phyloP scores from a whole-genome alignment of 225 moss, liverwort and hornwort species.

The Sphagnum contortum region DNA sequence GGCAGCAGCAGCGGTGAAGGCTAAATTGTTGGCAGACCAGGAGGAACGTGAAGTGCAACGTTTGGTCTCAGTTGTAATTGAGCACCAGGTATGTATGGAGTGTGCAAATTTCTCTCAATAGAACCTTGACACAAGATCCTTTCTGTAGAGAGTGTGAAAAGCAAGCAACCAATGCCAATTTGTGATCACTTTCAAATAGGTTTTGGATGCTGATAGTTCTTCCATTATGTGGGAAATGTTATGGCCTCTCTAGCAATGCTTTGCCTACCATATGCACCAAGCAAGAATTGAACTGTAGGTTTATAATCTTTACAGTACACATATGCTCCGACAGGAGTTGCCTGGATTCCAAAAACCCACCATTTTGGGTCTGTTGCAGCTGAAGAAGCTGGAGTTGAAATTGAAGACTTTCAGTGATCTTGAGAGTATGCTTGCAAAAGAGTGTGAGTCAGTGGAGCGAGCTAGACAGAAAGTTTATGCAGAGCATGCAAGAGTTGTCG shows the following conservation, averaged over 20 bases:
- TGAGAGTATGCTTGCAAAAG: constrained; percentile 61
- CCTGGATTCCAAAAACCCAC: too few relatives aligned
- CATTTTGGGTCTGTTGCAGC: constrained; percentile 23
- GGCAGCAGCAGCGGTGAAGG: constrained; percentile 90
- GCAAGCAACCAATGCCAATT: neutral
- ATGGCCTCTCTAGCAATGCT: too few relatives aligned
- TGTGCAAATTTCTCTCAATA: too few relatives aligned
- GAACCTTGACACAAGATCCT: neutral
- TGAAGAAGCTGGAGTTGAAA: constrained; percentile 88
- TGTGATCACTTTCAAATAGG: neutral
- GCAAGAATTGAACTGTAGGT: neutral
- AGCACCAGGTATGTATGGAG: constrained; percentile 60
- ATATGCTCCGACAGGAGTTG: too few relatives aligned
- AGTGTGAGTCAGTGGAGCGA: constrained; percentile 75
- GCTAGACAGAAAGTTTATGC: constrained; percentile 58
- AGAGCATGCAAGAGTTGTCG: constrained; percentile 62
- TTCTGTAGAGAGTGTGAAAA: neutral
- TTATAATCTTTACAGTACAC: neutral
- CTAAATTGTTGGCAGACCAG: constrained; percentile 91
- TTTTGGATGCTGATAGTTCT: too few relatives aligned
- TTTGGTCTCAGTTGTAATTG: constrained; percentile 63
- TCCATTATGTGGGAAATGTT: too few relatives aligned
- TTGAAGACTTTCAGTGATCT: constrained; percentile 75
- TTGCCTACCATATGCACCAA: too few relatives aligned
- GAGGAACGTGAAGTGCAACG: constrained; percentile 96